A percentile compares a stretch with the other conserved stretches of the same genome.
Conservation (phyloP, 306 rosid species). For the Pachyrhizus erosus region DNA sequence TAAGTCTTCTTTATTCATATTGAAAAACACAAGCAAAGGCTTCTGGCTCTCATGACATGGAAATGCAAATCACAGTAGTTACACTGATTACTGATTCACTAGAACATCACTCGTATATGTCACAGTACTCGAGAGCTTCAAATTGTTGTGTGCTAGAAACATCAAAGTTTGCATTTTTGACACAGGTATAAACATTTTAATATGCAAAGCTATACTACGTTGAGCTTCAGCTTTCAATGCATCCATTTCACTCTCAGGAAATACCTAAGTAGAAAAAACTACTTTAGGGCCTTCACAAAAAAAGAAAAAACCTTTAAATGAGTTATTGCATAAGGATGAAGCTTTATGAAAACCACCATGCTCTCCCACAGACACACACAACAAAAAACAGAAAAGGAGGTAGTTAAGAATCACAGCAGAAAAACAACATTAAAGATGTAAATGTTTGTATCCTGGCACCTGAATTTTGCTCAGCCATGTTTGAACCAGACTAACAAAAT, state of each 20-base stretch:
- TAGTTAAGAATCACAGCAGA: constrained; percentile 3
- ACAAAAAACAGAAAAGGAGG: not conserved
- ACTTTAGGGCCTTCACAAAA: not conserved
- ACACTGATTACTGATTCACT: not conserved
- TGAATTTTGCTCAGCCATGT: constrained; percentile 86
- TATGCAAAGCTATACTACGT: not conserved
- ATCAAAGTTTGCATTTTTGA: constrained; percentile 1
- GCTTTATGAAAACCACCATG: not conserved
- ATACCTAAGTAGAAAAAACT: not conserved
- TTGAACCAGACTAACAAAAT: constrained; percentile 84
- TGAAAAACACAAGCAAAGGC: not conserved
- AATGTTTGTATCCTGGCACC: constrained; percentile 57
- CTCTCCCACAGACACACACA: not conserved
- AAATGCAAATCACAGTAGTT: constrained; percentile 5
- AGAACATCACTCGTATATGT: not conserved
- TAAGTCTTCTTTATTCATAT: not conserved
- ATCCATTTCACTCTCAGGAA: not conserved
- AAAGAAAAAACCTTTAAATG: not conserved
- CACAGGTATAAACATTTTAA: not conserved
- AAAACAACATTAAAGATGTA: constrained; percentile 10
- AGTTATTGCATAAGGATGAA: not conserved
- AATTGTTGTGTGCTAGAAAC: not conserved
- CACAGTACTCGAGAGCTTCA: not conserved
- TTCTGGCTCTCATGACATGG: not conserved
- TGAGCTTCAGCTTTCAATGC: not conserved